Evolutionary conservation across 768 basidiomycete genomes (phyloP), one percentile per base, ranked within the genome.

Genomic region (Lentinus brumalis): DNA sequence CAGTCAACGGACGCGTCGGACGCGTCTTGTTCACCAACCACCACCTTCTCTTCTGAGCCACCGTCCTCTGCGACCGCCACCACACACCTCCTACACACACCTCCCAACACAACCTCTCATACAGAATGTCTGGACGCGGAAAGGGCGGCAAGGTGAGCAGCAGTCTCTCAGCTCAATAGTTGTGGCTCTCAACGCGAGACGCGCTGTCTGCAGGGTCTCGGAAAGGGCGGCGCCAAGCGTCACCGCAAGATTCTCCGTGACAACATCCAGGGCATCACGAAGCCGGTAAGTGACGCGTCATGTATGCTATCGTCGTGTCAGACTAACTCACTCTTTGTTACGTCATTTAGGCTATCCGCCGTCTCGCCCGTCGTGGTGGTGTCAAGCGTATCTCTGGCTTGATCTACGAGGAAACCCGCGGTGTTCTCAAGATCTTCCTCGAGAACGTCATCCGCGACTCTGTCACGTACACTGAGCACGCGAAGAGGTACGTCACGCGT

Each of bases 241-340:
- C 87, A 89, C 75, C 84, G 87, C 71, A 89, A 89, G 78, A 89
- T 91, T 77, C 82, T 90, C 65, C 87, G 89, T 62, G 87, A 91
- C 75, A 91, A 87, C 78, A 89, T 90, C 66, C 89, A 91, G 76
- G 92, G 91, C 72, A 86, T 86, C 74, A 85, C 84, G 66, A 85
- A 86, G 76, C 84, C 85, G 62, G 83, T 76, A 62, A 64, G 72
- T 62, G 46, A 16, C 26, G 38, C 42, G 47, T 16, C 14, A 29
- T 18, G 29, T 35, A 35, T 35, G 35, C 35, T 35, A 35, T 35
- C 11, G 35, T 11, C 41, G n/a, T 41, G 14, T 32, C 11, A 11
- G 4, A 49, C 54, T 58, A 21, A 53, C 26, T 18, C 2, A 7
- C 18, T 5, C 53, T 16, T 44, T 32, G 18, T 18, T 1, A 18